phyloP scores from a whole-genome alignment of 179 eudicot genomes.

The Silene noctiflora region DNA sequence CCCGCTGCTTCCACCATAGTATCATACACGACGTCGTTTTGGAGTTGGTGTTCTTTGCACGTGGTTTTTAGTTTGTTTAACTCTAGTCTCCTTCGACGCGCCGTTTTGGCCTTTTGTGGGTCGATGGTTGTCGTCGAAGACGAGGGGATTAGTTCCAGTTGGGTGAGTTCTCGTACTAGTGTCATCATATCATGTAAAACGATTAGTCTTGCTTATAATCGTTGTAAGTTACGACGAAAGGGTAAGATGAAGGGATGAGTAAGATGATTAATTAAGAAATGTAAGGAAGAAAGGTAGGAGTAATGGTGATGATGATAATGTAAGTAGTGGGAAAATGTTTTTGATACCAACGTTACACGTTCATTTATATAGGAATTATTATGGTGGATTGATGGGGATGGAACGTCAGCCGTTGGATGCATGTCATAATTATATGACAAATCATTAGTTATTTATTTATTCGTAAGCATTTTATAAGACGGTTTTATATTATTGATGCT shows the following conservation, averaged over 20 bases:
- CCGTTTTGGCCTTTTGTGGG: constrained; percentile 10
- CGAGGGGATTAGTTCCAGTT: constrained; percentile 20
- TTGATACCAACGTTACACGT: background rate
- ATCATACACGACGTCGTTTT: constrained; percentile 8
- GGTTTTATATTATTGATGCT: no score
- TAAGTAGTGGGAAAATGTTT: background rate
- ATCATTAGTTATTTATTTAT: no score
- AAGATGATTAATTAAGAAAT: background rate
- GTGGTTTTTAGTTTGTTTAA: constrained; percentile 21
- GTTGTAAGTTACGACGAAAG: no score
- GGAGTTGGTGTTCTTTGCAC: background rate
- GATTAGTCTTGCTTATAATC: no score
- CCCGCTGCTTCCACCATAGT: background rate
- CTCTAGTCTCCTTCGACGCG: constrained; percentile 24
- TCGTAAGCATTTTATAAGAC: no score
- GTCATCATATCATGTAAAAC: constrained; percentile 22
- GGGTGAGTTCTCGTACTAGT: background rate
- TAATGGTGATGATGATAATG: background rate
- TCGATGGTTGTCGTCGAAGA: constrained; percentile 17
- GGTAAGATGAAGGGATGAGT: no score
- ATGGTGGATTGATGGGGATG: background rate
- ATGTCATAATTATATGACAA: background rate
- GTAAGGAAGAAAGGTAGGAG: background rate
- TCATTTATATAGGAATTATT: constrained; percentile 17
- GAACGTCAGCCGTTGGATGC: constrained; percentile 16